Evolutionary conservation across 441 rosid genomes (phyloP).

Genomic region (Jatropha podagrica): DNA sequence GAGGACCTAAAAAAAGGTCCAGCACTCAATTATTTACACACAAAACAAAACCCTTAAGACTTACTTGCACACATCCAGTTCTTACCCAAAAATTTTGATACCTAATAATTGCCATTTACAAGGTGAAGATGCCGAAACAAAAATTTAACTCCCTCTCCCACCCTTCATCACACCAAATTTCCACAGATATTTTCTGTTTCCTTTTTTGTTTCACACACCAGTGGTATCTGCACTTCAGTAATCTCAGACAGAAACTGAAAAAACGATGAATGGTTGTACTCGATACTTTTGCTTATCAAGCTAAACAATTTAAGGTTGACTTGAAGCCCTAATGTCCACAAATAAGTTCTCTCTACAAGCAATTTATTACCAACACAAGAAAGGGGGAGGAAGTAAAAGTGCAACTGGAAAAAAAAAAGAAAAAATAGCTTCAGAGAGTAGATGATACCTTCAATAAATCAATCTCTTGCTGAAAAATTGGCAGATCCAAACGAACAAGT

Average conservation of each 20-base stretch:
- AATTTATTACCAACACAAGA: background rate
- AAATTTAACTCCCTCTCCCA: background rate
- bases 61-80: background rate
- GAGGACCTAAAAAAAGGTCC: background rate
- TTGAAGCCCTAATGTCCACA: background rate
- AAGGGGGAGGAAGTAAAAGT: background rate
- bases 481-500: constrained; percentile 32
- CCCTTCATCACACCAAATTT: background rate
- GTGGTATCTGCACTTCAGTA: background rate
- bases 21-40: background rate
- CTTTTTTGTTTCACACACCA: background rate
- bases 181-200: background rate
- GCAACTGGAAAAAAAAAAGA: background rate
- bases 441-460: constrained; percentile 86
- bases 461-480: constrained; percentile 85
- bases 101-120: background rate
- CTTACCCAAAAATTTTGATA: background rate
- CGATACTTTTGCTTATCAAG: background rate
- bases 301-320: background rate
- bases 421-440: background rate
- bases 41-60: background rate
- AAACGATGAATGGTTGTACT: background rate
- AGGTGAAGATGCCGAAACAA: background rate
- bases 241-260: background rate
- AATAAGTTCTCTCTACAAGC: background rate